Base-by-base conservation (phyloP, 495 filamentous ascomycete species). In the Hypoxylon intermedium region DNA sequence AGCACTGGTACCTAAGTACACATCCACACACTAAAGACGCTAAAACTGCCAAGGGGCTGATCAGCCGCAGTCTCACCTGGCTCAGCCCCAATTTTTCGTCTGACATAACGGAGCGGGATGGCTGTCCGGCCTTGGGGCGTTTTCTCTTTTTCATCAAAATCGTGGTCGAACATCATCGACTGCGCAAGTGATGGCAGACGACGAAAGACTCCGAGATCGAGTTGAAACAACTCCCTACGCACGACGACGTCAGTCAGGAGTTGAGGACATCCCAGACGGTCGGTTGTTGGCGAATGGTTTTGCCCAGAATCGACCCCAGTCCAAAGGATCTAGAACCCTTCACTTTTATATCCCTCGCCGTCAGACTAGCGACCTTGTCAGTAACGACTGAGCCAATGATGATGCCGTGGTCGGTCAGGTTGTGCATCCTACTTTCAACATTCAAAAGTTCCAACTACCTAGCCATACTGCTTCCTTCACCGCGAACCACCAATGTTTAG, bases 291-390 rank as follows among this genome's bases (percentile, higher is more conserved):
- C 38, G 5, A 40, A 47, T 18, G 16, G 9, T 31, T 28, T 20
- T 18, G n/a, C 16, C 41, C 34, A 6, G 37, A 42, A 23, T 20
- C 42, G 43, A 61, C 51, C 54, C 55, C 43, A 38, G 65, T 53
- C 48, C 3, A 50, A 57, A 65, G 65, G 65, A 68, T 68, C 60
- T 48, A 56, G 56, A 65, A 43, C 65, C 65, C 65, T 60, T 65
- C 41, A 49, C 34, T 23, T 48, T 53, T 23, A 47, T 21, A 30
- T 44, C 26, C 50, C 30, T 46, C 40, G 41, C 45, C 49, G 44
- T 65, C 41, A 60, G 54, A 64, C 42, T 36, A 45, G 41, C 54
- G 42, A 50, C 54, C 28, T 16, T 48, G 16, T 58, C 54, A 64
- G 60, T 54, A 49, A 58, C 42, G 37, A 7, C 28, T 51, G 21